A percentile compares a stretch with the other conserved stretches of the same genome.
phyloP scores from a whole-genome alignment of 176 grass and related monocot species.

The Carex pumila region DNA sequence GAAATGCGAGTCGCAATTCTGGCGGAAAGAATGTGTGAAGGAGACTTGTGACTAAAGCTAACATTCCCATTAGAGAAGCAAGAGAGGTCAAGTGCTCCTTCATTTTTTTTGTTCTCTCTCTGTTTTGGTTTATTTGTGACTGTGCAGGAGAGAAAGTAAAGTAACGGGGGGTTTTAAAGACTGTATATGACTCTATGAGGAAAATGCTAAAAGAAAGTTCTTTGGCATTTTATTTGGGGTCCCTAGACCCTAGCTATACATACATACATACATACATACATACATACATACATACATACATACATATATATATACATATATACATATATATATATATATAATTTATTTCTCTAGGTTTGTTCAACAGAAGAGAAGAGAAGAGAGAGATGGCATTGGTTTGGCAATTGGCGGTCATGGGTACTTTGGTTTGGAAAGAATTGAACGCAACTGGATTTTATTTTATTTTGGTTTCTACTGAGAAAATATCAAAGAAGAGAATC shows the following conservation, averaged over 20 bases:
- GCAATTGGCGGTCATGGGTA: background rate
- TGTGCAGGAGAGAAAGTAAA: background rate
- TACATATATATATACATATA: too few relatives aligned
- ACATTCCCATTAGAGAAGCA: slow-evolving; percentile 77
- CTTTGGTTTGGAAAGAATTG: background rate
- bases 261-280: too few relatives aligned
- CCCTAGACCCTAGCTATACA: too few relatives aligned
- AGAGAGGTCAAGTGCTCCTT: slow-evolving; percentile 77
- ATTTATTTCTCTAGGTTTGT: slow-evolving; percentile 6
- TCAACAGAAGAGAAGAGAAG: background rate
- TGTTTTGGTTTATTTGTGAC: background rate
- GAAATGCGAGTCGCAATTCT: slow-evolving; percentile 49
- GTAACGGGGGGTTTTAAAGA: background rate
- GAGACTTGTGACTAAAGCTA: slow-evolving; percentile 61
- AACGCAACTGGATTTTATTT: too few relatives aligned
- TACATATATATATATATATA: too few relatives aligned
- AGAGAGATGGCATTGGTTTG: too few relatives aligned
- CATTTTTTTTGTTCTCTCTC: slow-evolving; percentile 22
- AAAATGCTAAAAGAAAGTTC: background rate
- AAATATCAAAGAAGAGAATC: background rate
- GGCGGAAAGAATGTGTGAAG: slow-evolving; percentile 57
- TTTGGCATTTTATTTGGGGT: background rate
- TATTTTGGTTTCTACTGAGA: background rate
- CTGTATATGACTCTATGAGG: background rate
- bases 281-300: too few relatives aligned